A percentile compares a stretch with the other conserved stretches of the same genome.
These are phyloP conservation scores for Bipolaris zeicola DNA, from an alignment of 2,329 filamentous ascomycete genomes.

Conservation along the genomic window DNA sequence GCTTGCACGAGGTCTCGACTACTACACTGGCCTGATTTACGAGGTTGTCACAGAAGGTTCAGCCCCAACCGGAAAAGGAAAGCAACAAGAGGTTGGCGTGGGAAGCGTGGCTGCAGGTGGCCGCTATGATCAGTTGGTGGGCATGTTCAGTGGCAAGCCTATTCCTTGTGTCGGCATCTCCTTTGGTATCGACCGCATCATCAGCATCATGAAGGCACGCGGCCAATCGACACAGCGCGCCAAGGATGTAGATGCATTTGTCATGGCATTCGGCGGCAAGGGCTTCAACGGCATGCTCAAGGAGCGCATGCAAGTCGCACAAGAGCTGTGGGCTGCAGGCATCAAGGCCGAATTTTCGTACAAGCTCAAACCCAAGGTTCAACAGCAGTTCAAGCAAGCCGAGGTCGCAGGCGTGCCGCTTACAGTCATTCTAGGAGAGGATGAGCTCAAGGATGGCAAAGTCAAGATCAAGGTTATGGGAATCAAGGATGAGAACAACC, in stretches of 20 bases:
- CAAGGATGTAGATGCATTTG: conserved; percentile 85
- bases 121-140: conserved; percentile 89
- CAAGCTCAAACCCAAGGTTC: conserved; percentile 89
- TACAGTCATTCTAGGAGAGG: conserved; percentile 87
- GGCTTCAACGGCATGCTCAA: conserved; percentile 79
- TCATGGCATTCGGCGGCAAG: conserved; percentile 94
- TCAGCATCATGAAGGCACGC: conserved; percentile 84
- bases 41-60: conserved; percentile 86
- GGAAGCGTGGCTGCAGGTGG: conserved; percentile 89
- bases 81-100: conserved; percentile 65
- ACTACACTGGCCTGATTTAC: conserved; percentile 90
- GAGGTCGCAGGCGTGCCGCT: conserved; percentile 81
- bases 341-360: conserved; percentile 90
- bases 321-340: conserved; percentile 80
- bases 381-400: conserved; percentile 88
- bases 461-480: conserved; percentile 88
- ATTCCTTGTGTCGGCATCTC: conserved; percentile 92
- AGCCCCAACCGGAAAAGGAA: conserved; percentile 55
- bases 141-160: conserved; percentile 90
- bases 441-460: conserved; percentile 81
- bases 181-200: conserved; percentile 94
- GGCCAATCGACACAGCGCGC: conserved; percentile 66
- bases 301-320: conserved; percentile 81
- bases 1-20: conserved; percentile 88
- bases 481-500: conserved; percentile 73